These are phyloP conservation scores for Carex myosuroides DNA, from an alignment of 176 grass and related monocot species.

Conservation along the genomic window DNA sequence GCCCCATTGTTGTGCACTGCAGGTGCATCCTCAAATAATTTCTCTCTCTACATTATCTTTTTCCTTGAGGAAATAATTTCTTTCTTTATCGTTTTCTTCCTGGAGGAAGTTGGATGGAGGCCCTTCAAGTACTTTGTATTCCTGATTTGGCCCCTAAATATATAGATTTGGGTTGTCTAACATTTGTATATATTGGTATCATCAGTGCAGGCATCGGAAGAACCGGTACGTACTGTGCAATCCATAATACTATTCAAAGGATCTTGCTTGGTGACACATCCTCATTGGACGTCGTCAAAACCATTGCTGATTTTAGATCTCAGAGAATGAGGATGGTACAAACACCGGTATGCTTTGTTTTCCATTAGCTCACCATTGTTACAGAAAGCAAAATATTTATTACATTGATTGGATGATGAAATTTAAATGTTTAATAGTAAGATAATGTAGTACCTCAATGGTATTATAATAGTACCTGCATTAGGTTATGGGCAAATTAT, in stretches of 20 bases:
- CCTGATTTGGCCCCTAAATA: background rate
- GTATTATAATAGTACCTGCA: background rate
- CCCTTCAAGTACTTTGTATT: background rate
- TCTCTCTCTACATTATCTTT: background rate
- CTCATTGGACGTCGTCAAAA: constrained; percentile 43
- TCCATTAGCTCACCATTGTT: background rate
- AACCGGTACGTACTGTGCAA: constrained; percentile 62
- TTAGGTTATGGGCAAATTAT: background rate
- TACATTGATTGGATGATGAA: background rate
- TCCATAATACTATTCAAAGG: constrained; percentile 69
- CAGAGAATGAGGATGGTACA: constrained; percentile 69
- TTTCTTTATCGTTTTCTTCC: background rate
- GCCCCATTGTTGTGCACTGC: background rate
- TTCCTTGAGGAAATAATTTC: background rate
- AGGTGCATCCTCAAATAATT: constrained; percentile 45
- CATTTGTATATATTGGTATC: background rate
- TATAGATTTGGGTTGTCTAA: background rate
- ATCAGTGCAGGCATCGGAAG: constrained; percentile 79
- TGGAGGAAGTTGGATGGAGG: too few relatives aligned
- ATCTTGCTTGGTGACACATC: constrained; percentile 47
- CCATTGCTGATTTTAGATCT: constrained; percentile 51
- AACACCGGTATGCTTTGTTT: constrained; percentile 40
- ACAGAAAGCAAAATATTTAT: background rate
- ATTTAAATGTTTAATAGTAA: background rate
- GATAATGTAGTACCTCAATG: background rate